A percentile compares a stretch with the other conserved stretches of the same genome.
Conservation (phyloP, 2,329 filamentous ascomycete genomes). For the Neonectria hederae region DNA sequence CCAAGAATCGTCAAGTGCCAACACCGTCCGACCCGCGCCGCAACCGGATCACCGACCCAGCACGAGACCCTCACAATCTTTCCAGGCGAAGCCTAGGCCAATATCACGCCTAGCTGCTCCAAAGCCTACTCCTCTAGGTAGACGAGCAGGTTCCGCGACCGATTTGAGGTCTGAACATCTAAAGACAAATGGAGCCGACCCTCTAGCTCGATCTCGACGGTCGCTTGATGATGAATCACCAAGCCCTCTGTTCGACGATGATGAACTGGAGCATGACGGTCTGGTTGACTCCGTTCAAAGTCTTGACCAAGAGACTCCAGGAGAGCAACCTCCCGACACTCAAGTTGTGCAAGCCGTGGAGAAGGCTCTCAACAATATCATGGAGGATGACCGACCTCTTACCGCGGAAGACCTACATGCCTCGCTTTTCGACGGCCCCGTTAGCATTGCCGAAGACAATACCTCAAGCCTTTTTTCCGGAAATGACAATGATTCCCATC, state of each 20-base stretch:
- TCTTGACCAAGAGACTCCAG: slow-evolving; percentile 71
- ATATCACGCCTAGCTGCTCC: slow-evolving; percentile 55
- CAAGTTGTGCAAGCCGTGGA: slow-evolving; percentile 93
- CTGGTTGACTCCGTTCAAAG: slow-evolving; percentile 79
- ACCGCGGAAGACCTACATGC: slow-evolving; percentile 71
- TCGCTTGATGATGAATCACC: slow-evolving; percentile 73
- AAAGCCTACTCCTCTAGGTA: slow-evolving; percentile 46
- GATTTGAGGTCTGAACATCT: slow-evolving; percentile 54
- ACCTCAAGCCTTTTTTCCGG: slow-evolving; percentile 61
- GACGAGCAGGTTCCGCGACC: slow-evolving; percentile 58
- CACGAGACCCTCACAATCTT: slow-evolving; percentile 49
- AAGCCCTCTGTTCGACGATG: slow-evolving; percentile 80
- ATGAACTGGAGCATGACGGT: slow-evolving; percentile 77
- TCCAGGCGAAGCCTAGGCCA: slow-evolving; percentile 56
- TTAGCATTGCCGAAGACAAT: slow-evolving; percentile 42
- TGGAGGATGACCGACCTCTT: slow-evolving; percentile 77
- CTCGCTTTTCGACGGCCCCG: slow-evolving; percentile 66
- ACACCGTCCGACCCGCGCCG: slow-evolving; percentile 35
- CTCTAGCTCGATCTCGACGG: slow-evolving; percentile 59
- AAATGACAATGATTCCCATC: slow-evolving; percentile 68
- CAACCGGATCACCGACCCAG: slow-evolving; percentile 38
- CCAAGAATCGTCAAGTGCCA: slow-evolving; percentile 71
- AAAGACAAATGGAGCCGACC: slow-evolving; percentile 53
- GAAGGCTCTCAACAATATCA: slow-evolving; percentile 88
- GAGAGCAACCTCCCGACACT: slow-evolving; percentile 72